Base-by-base conservation (phyloP, 192 early-diverging fungal genomes). In the Coemansia sp. region DNA sequence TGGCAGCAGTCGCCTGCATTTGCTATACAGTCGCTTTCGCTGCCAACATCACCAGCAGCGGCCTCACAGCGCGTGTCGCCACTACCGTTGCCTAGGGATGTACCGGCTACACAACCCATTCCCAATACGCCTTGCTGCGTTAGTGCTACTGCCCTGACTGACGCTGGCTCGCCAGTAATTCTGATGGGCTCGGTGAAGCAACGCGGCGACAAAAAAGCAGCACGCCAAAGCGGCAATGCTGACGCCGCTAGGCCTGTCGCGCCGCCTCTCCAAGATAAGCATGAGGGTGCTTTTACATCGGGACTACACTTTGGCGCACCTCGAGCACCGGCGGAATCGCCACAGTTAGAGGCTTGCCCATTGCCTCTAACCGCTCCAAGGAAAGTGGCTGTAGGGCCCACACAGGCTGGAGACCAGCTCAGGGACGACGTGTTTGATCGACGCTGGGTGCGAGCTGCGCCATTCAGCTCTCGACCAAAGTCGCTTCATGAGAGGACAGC, bases 401-500 rank as follows among this genome's bases (percentile, higher is more conserved):
- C 21, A 13, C 21, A 53, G 0, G 35, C 62, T 11, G 45, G n/a
- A 13, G 46, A 45, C 45, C 46, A 37, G 11, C 50, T 37, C 56
- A 55, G 59, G 16, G 24, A 20, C 13, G 21, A 35, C 9, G 39
- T 24, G 9, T 18, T 21, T 34, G 36, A 36, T 36, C 18, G n/a
- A 2, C 33, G 36, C 10, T 56, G 53, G 42, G 5, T 16, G 10
- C 61, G 46, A 7, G 37, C 43, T 13, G 23, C 38, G 45, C 40
- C 66, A 39, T 39, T 28, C 37, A 64, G 59, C 42, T 20, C 38
- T 5, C 70, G 79, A 9, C 74, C 79, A 64, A 76, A 82, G 24
- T 82, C 79, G 60, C 79, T 82, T 13, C 57, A 73, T n/a, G 79
- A 76, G 53, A 60, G 61, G 20, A 24, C 78, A 10, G 39, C 66